A percentile compares a stretch with the other conserved stretches of the same genome.
Conservation (phyloP, 441 rosid species). For the Syzygium malaccense region DNA sequence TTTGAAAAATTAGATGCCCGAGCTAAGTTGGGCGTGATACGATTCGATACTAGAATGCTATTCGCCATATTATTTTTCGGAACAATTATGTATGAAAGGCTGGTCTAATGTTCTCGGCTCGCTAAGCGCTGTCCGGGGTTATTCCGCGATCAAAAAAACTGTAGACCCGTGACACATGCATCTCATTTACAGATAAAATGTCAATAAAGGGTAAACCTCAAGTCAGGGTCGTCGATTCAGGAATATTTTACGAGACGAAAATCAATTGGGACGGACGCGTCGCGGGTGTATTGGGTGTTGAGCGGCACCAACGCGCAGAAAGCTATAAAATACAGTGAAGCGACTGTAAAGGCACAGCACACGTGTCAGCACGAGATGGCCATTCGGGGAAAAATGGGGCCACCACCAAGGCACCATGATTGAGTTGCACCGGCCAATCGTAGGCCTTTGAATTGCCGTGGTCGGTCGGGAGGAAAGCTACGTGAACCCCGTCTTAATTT, state of each 20-base stretch:
- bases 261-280: accelerated
- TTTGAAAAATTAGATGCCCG: no score
- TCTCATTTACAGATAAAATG: not conserved
- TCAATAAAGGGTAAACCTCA: accelerated
- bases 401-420: not conserved
- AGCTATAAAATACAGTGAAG: not conserved
- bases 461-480: not conserved
- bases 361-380: not conserved
- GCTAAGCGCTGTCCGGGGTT: no score
- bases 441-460: not conserved
- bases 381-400: not conserved
- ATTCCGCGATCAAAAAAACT: no score
- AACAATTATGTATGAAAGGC: no score
- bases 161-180: not conserved
- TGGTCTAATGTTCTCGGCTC: no score
- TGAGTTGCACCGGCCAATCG: not conserved
- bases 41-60: no score
- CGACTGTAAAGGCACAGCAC: not conserved
- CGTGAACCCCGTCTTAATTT: not conserved
- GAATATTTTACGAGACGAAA: accelerated
- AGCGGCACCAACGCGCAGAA: not conserved
- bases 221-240: no score
- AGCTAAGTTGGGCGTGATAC: no score
- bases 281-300: not conserved
- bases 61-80: no score